Evolutionary conservation across 176 grass and related monocot genomes (phyloP).

Genomic region (Aegilops bicornis): DNA sequence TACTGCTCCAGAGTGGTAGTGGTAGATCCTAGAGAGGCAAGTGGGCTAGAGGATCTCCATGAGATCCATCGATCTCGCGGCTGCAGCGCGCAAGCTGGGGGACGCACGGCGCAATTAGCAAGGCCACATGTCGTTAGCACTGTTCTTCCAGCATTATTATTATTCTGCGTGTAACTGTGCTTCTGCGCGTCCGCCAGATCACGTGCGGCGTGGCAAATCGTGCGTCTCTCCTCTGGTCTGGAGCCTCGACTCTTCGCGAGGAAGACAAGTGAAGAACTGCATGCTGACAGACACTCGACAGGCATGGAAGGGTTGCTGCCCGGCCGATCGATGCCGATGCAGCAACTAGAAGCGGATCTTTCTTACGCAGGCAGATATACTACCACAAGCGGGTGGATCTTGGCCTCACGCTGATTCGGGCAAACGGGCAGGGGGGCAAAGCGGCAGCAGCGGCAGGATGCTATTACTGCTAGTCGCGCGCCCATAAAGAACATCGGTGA

Average conservation of each 20-base stretch:
- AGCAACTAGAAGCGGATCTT: not conserved
- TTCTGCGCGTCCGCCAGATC: not conserved
- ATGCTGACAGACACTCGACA: too few relatives aligned
- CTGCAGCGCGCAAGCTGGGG: not conserved
- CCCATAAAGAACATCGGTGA: slow-evolving; percentile 30
- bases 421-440: not conserved
- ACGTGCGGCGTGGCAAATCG: not conserved
- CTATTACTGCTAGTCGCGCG: not conserved
- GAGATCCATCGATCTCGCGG: not conserved
- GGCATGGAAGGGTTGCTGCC: not conserved
- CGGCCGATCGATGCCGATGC: too few relatives aligned
- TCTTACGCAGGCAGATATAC: not conserved
- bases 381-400: not conserved
- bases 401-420: not conserved
- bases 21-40: not conserved
- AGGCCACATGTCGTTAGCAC: not conserved
- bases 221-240: not conserved
- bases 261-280: not conserved
- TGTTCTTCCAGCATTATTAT: not conserved
- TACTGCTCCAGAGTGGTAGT: too few relatives aligned
- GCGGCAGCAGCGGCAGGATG: not conserved
- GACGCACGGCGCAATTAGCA: slow-evolving; percentile 9
- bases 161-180: not conserved
- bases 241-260: not conserved
- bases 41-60: not conserved